Evolutionary conservation across 2,329 filamentous ascomycete species (phyloP), one percentile per base, ranked within the genome.

Genomic region (Talaromyces sp.): DNA sequence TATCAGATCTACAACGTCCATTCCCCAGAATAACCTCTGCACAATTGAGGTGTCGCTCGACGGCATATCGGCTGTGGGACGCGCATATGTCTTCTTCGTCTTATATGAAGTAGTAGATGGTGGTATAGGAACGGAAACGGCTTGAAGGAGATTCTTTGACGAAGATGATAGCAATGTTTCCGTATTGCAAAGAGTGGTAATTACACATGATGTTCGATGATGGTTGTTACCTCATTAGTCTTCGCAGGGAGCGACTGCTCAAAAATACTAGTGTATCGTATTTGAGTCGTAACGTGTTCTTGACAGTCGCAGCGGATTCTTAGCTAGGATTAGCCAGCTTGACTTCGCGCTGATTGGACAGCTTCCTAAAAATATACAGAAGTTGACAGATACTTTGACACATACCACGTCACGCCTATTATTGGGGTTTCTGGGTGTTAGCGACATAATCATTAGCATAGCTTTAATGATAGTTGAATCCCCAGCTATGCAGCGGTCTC

Each of bases 1-100:
- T 56, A 79, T 67, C 41, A 70, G 65, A 61, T 76, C 75, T n/a
- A 76, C 67, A 9, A 71, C 70, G 64, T 78, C 75, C 71, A 76
- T 72, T 57, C 61, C 61, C 45, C 27, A 50, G n/a, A 61, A 35
- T 50, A 43, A 19, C 3, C 10, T 35, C n/a, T 33, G 56, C 3
- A n/a, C 22, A 37, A 52, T 52, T 17, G 50, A 63, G 1, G 50
- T n/a, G 17, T 62, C 33, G 33, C 11, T 56, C 15, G 52, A 56
- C 33, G 33, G 31, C 52, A 56, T 56, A 19, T 56, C 33, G 52
- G 33, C 33, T 9, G 9, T 56, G 50, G 17, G 17, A 54, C n/a
- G 27, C 31, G 50, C 31, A 33, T 54, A 13, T 35, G 31, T 54
- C 9, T 35, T 35, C 50, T 22, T 19, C 33, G 33, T 15, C 35